Base-by-base conservation (phyloP, 78 protist species). In the Guillardia theta region DNA sequence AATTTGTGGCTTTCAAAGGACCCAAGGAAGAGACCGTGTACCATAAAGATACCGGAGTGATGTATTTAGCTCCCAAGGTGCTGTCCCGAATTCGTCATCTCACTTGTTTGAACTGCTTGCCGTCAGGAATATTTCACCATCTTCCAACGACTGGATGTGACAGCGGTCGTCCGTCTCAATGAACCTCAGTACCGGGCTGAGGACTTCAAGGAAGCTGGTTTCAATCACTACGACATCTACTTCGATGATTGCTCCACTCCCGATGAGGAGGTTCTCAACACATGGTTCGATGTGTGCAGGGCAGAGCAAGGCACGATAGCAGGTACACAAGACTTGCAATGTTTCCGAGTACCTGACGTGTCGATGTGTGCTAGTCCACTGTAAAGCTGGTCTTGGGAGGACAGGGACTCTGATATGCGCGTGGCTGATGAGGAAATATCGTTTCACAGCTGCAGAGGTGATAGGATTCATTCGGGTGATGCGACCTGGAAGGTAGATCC, bases 1-100 rank as follows among this genome's bases (percentile, higher is more conserved):
- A 70, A 43, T 70, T 70, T 33, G 83, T 70, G 83, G 83, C 83
- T 1, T 70, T 70, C 83, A 70, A 70, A 43, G 83, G 83, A 24
- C 83, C 83, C 5, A 70, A 70, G 83, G 22, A 3, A 12, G 22
- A 4, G 41, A 24, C 36, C 9, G 41, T 24, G 6, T 70, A 36
- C 41, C 83, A 70, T 43, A 33, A 24, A 33, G 4, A 70, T 1
- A 70, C 41, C n/a, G 83, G 83, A 36, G 33, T 70, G 22, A 70
- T 4, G 1, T 30, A 58, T 6, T 6, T 50, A 15, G 58, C 58
- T 50, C 30, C 30, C 58, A 50, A 19, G 58, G 30, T 15, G 15
- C 10, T 15, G 58, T 15, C 58, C 58, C 58, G 58, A 10, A 10
- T 50, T 10, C 58, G 58, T 50, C 58, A 15, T 15, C 15, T 10